Evolutionary conservation across 2,329 filamentous ascomycete species (phyloP), one percentile per base, ranked within the genome.

Genomic region (Rhexocercosporidium sp.): DNA sequence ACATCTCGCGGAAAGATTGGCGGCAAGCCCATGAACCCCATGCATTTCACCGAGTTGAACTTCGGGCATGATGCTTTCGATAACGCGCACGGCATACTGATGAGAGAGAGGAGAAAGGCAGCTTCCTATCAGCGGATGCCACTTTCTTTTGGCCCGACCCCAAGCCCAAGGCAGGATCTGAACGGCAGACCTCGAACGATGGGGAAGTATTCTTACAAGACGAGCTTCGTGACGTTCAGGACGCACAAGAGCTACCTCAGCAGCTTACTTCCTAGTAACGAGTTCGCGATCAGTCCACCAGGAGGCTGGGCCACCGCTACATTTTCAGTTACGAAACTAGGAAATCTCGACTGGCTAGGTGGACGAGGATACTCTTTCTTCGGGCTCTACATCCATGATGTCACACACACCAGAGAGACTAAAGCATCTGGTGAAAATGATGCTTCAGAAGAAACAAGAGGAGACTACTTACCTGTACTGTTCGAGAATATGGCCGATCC

Each of bases 341-440:
- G 79, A 44, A 82, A 83, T 1, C 82, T 90, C 79, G 80, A 83
- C 44, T 90, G 88, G 87, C 82, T 90, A 0, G 87, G 85, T 3
- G 87, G 88, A 3, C 76, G 79, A 1, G 87, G 87, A 1, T 90
- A 90, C 74, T 81, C 78, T 39, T 82, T 84, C 70, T 79, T 86
- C 18, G 86, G 86, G 0, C 79, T 90, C 0, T 89, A 87, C 73
- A 82, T 90, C 18, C 87, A 90, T 67, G 86, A 85, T 0, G 84
- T 90, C 0, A 76, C 87, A 67, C 88, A 88, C 69, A 66, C 1
- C 18, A 27, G 12, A 3, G 37, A 1, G 20, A 7, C n/a, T 29
- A 16, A 27, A 27, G 46, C 3, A 22, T 11, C 20, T 29, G 47
- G 46, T 22, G 47, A 25, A 7, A 16, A 41, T 11, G 34, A 3